Base-by-base conservation (phyloP, 2,329 filamentous ascomycete genomes). In the Phialophora chinensis region DNA sequence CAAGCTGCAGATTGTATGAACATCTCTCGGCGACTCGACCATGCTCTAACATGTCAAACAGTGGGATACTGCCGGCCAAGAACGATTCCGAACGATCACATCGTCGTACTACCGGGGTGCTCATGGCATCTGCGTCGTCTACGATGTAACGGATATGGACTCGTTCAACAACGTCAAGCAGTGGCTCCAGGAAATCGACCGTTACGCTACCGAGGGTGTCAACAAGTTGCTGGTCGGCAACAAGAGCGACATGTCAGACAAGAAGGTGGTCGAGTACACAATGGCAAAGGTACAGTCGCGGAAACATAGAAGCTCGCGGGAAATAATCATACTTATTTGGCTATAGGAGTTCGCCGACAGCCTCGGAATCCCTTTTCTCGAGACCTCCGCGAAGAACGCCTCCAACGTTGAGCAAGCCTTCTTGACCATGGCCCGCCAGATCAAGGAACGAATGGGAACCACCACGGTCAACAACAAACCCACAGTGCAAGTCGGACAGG, bases 101-200 rank as follows among this genome's bases (percentile, higher is more conserved):
- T 98, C 94, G 50, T 98, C 95, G 69, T 99, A 99, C 88, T 99
- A 99, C 87, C 92, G 95, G 79, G 95, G 95, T 77, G 95, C 95
- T 73, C 95, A 98, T 84, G 95, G 95, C 76, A 99, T 99, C 84
- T 99, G 95, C 84, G 94, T 99, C 74, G 95, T 99, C 79, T 99
- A 98, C 87, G 95, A 99, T 89, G 95, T 99, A 78, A 99, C 95
- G 74, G 95, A 99, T 81, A 97, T 98, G 94, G 95, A 98, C 81
- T 97, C 92, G 33, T 99, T 99, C 92, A 98, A 99, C 90, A 99
- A 98, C 85, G 95, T 99, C 77, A 98, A 99, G 91, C 95, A 99
- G 87, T 99, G 95, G 95, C 88, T 99, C 70, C 95, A 99, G 82
- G 95, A 99, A 85, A 99, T 99, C 76, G 95, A 99, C 85, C 90